Percentiles rank a stretch among this genome's conserved stretches.
These are phyloP conservation scores for Emergomyces orientalis DNA, from an alignment of 2,329 filamentous ascomycete species.

Conservation along the genomic window DNA sequence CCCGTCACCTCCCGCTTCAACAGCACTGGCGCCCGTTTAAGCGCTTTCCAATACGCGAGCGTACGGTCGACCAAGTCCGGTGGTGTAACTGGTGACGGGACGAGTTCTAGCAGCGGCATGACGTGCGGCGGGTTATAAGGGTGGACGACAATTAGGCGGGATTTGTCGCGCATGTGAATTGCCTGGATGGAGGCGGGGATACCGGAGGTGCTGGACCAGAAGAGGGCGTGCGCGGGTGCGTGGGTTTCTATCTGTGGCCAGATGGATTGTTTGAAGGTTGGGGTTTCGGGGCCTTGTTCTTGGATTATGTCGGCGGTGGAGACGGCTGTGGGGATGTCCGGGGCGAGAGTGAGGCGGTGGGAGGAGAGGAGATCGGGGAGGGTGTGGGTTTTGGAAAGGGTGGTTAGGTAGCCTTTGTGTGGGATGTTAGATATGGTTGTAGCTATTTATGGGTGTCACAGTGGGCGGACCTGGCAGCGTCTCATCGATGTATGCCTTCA, in stretches of 20 bases:
- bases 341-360: conserved; percentile 29
- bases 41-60: conserved; percentile 37
- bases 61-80: conserved; percentile 33
- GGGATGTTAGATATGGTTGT: neutral
- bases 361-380: conserved; percentile 21
- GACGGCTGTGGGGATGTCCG: conserved; percentile 34
- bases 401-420: conserved; percentile 19
- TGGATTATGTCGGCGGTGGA: conserved; percentile 45
- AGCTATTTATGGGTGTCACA: conserved; percentile 2
- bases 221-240: conserved; percentile 37
- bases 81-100: conserved; percentile 40
- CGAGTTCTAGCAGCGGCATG: conserved; percentile 52
- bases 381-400: conserved; percentile 3
- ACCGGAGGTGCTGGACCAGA: conserved; percentile 52
- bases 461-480: conserved; percentile 11
- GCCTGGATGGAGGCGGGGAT: conserved; percentile 47
- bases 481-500: conserved; percentile 34
- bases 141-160: conserved; percentile 47
- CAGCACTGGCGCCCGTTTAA: conserved; percentile 40
- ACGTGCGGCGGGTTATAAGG: conserved; percentile 55
- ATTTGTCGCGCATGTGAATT: conserved; percentile 33
- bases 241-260: conserved; percentile 45
- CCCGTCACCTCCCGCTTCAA: conserved; percentile 45
- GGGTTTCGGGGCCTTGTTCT: conserved; percentile 50
- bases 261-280: conserved; percentile 42